Evolutionary conservation across 805 yeast species (phyloP), one percentile per base, ranked within the genome.

Genomic region (Lipomyces starkeyi): DNA sequence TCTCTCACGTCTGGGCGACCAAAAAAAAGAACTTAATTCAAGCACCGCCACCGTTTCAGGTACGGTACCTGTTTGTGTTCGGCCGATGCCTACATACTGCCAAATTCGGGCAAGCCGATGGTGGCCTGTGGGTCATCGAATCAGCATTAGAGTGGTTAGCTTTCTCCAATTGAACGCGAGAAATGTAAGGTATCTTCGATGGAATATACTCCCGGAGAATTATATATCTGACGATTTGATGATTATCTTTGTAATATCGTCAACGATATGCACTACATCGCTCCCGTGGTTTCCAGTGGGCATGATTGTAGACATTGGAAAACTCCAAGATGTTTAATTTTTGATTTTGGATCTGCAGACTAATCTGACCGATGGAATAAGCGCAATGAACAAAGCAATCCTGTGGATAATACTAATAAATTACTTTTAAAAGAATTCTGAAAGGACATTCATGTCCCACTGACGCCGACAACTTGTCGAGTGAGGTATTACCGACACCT

Each of bases 91-190:
- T 35, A 35, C 2, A 35, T 27, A 9, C 40, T 35, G 14, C 40
- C 14, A 35, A 13, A 35, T 35, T 35, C 17, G 17, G 40, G 40
- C 0, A 22, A 22, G 54, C 13, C 27, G 54, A 20, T 49, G 29
- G 29, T 27, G 54, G 54, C 54, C 54, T 49, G 54, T 49, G 54
- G 54, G 22, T 49, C 27, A n/a, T n/a, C 3, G 54, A n/a, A 11
- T 20, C 6, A 9, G 27, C 32, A 27, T 22, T 14, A 8, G 27
- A n/a, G 25, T 27, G 25, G 54, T 20, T 49, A 49, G 8, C 54
- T 17, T 22, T 17, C 4, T 49, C n/a, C 54, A 20, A n/a, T 17
- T 17, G 43, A 13, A 14, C 17, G 13, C 43, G 43, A 37, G 43
- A 13, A 4, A 37, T 14, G 43, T 13, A 14, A 37, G 43, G 43